These are phyloP conservation scores for Debaryomycetaceae sp. DNA, from an alignment of 1,139 yeast species.

Conservation along the genomic window DNA sequence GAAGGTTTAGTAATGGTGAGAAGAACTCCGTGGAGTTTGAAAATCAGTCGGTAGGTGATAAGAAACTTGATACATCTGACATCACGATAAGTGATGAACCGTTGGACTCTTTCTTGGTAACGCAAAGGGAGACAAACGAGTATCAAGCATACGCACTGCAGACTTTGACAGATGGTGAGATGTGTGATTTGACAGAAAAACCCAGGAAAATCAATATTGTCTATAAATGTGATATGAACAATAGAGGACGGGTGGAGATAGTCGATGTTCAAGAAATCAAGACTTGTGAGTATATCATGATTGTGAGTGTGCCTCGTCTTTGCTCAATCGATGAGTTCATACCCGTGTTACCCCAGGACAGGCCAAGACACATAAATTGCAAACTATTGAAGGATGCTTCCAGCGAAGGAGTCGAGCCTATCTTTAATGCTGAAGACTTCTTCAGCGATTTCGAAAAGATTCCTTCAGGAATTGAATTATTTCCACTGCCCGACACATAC, in stretches of 20 bases:
- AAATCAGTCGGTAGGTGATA: slow-evolving; percentile 20
- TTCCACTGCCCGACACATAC: slow-evolving; percentile 19
- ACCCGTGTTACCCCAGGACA: slow-evolving; percentile 33
- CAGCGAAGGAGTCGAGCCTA: slow-evolving; percentile 6
- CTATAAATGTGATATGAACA: slow-evolving; percentile 58
- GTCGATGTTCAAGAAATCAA: slow-evolving; percentile 56
- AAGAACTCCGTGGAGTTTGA: slow-evolving; percentile 16
- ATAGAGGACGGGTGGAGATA: slow-evolving; percentile 28
- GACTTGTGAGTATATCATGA: slow-evolving; percentile 69
- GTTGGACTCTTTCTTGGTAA: slow-evolving; percentile 12
- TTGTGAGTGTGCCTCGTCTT: slow-evolving; percentile 54
- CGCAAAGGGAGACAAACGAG: slow-evolving; percentile 6
- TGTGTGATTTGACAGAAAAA: slow-evolving; percentile 67
- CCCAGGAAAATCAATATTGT: slow-evolving; percentile 63
- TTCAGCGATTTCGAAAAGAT: slow-evolving; percentile 3
- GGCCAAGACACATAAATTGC: slow-evolving; percentile 42
- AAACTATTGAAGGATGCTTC: slow-evolving; percentile 23
- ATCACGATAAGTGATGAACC: slow-evolving; percentile 20
- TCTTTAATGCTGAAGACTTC: slow-evolving; percentile 7
- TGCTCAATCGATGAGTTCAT: slow-evolving; percentile 53
- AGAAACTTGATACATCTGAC: slow-evolving; percentile 13
- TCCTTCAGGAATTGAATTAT: slow-evolving; percentile 7
- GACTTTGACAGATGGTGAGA: slow-evolving; percentile 54
- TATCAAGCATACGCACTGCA: slow-evolving; percentile 46
- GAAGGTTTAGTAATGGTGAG: slow-evolving; percentile 27